Evolutionary conservation across 2,329 filamentous ascomycete species (phyloP), one percentile per base, ranked within the genome.

Genomic region (Neonectria punicea): DNA sequence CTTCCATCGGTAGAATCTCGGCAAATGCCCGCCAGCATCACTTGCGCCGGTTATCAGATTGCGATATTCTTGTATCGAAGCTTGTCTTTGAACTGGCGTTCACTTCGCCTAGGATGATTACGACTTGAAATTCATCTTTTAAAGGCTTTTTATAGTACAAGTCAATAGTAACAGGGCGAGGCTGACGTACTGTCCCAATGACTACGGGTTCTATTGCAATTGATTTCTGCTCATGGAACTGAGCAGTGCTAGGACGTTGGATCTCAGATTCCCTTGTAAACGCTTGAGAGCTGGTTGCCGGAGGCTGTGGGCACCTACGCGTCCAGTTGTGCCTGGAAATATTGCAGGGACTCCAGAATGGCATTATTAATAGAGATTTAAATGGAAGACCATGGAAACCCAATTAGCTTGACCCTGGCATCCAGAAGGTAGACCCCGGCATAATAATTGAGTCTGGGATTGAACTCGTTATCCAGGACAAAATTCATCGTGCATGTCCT

Each of bases 1-100:
- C 71, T 76, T 74, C 75, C 63, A 74, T 69, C 76, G 76, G 76
- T 58, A 71, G 65, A 76, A 71, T 65, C 25, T 70, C 74, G 73
- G 76, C 61, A 63, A 61, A 63, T 65, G 46, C 25, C 25, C 25
- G 5, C 65, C 66, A 66, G 63, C 51, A 67, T 62, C 41, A 58
- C 44, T 22, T 46, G 44, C 28, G n/a, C 32, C 32, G 34, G 30
- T 69, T 71, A 68, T 74, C 67, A 67, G 69, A 72, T 70, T 62
- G 49, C 10, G 61, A 65, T 68, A 70, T 70, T 57, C n/a, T 58
- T 46, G 44, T 73, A 73, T 41, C 63, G 67, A 49, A 63, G 61
- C 64, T 68, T 63, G 53, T 49, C 53, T 68, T 58, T 56, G 5
- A 11, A n/a, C 22, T 9, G n/a, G 13, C 6, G 28, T 49, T 16